Base-by-base conservation (phyloP, 1,284 basidiomycete species). In the Mycena sp. region DNA sequence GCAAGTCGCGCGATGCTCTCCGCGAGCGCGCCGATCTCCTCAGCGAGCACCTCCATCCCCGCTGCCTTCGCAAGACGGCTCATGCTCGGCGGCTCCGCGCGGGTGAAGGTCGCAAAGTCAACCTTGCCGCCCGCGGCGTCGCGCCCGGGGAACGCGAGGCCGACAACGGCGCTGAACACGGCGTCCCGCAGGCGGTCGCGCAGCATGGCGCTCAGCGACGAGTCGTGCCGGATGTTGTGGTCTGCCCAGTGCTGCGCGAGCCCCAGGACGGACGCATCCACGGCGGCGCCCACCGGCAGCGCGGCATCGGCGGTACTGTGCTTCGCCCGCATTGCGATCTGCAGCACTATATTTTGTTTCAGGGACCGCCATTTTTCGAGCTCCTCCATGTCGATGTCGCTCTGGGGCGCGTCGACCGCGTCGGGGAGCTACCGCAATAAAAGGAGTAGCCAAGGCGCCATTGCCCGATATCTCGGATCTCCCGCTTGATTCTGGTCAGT, bases 401-500 rank as follows among this genome's bases (percentile, higher is more conserved):
- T 71, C 65, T 67, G 71, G 67, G 61, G 28, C n/a, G 67, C 64
- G 32, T 35, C 32, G 14, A 14, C 32, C 32, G 7, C 32, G 32
- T 35, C 7, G 71, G 64, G 29, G 58, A 65, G 26, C 69, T 65
- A 55, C 45, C 58, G 66, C 69, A 74, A 62, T 75, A 75, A 67
- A 84, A 86, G 68, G 85, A 86, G 67, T 81, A 78, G 23, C 87
- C 87, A 43, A 87, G 80, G 59, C 84, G 84, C 41, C 83, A 79
- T 30, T 88, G 87, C 32, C 87, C 87, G 62, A 95, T 86, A 72
- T 90, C 89, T 75, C 89, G 87, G 65, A 94, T 87, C 78, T 95
- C 92, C 68, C 83, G 82, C 78, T 94, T 93, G 49, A 93, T 77
- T 67, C 79, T 80, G 63, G 85, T 73, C 64, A 93, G 74, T 40